A percentile compares a stretch with the other conserved stretches of the same genome.
Evolutionary conservation across 257 asterid species (phyloP).

Genomic region (Forsythia suspensa): DNA sequence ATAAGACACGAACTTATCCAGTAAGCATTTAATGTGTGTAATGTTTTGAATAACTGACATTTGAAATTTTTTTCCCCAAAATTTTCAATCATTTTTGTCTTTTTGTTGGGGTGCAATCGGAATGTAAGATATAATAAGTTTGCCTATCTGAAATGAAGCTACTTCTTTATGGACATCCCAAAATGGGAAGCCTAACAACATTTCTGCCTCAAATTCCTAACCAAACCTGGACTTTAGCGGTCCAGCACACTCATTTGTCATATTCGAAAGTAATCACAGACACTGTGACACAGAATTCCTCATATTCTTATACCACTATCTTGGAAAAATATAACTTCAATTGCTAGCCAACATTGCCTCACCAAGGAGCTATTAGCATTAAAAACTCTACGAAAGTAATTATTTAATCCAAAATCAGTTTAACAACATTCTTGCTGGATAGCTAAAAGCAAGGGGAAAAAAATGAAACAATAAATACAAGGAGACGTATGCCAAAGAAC

Average conservation of each 20-base stretch:
- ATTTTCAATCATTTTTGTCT: background rate
- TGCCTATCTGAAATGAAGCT: background rate
- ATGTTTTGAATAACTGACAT: background rate
- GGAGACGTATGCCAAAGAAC: background rate
- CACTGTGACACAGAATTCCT: background rate
- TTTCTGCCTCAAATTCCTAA: background rate
- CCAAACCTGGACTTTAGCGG: background rate
- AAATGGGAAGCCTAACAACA: background rate
- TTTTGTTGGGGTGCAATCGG: background rate
- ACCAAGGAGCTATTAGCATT: background rate
- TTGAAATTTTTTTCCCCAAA: background rate
- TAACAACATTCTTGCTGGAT: background rate
- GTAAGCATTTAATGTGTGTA: background rate
- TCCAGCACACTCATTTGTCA: background rate
- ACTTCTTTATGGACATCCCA: background rate
- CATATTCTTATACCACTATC: background rate
- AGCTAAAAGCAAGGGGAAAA: background rate
- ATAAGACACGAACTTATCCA: background rate
- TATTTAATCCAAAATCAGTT: background rate
- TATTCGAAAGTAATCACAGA: too few species aligned
- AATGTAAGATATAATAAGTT: background rate
- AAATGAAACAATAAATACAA: background rate
- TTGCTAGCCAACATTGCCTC: background rate
- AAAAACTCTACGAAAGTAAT: background rate
- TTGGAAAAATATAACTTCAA: background rate